Percentiles rank a stretch among this genome's conserved stretches.
Conservation (phyloP, 106 monocot species). For the Cymbidium sinense region DNA sequence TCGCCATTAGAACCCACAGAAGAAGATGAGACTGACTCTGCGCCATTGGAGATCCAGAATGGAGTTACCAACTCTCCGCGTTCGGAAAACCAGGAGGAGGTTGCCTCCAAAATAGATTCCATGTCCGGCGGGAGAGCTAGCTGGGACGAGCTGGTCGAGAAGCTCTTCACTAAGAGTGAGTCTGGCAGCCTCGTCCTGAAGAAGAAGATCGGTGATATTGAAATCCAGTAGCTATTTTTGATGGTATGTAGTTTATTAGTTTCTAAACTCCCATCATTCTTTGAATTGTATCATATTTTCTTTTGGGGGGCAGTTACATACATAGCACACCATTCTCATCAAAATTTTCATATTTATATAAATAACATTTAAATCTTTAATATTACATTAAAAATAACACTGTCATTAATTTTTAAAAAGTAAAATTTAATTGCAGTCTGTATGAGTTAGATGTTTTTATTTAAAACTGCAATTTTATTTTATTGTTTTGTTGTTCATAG, state of each 20-base stretch:
- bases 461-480: too few relatives aligned
- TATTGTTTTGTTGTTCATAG: too few relatives aligned
- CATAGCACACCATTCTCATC: too few relatives aligned
- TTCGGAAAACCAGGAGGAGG: conserved; percentile 3
- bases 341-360: too few relatives aligned
- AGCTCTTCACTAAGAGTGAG: conserved; percentile 27
- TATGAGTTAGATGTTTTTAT: too few relatives aligned
- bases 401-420: too few relatives aligned
- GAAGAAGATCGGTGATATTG: conserved; percentile 11
- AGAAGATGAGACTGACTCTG: neutral
- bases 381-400: too few relatives aligned
- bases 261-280: too few relatives aligned
- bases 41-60: neutral
- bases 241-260: neutral
- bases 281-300: too few relatives aligned
- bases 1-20: conserved; percentile 12
- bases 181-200: conserved; percentile 29
- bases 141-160: conserved; percentile 49
- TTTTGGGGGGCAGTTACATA: too few relatives aligned
- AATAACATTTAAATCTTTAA: too few relatives aligned
- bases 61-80: neutral
- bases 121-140: conserved; percentile 35
- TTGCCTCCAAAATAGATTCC: neutral
- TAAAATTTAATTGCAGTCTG: too few relatives aligned
- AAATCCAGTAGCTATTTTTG: neutral